Percentiles rank a stretch among this genome's conserved stretches.
These are phyloP conservation scores for Populus hybrid DNA, from an alignment of 441 rosid species.

Conservation along the genomic window DNA sequence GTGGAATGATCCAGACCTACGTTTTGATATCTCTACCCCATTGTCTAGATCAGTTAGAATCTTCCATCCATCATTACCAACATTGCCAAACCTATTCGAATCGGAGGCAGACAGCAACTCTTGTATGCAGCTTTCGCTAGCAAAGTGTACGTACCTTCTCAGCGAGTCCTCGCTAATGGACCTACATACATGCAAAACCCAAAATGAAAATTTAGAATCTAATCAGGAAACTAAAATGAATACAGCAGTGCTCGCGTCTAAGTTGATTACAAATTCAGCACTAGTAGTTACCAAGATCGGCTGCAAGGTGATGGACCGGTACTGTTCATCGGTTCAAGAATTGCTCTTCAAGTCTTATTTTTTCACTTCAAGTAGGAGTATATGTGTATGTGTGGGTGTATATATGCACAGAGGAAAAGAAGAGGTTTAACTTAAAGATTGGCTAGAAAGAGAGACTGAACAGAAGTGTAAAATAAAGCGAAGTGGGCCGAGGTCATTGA, in stretches of 20 bases:
- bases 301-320: slow-evolving; percentile 32
- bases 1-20: slow-evolving; percentile 55
- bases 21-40: slow-evolving; percentile 67
- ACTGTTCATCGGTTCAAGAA: slow-evolving; percentile 40
- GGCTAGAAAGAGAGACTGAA: slow-evolving; percentile 1
- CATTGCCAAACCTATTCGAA: slow-evolving; percentile 40
- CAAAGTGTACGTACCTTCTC: slow-evolving; percentile 71
- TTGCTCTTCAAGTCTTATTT: neutral
- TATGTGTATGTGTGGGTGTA: neutral
- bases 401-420: slow-evolving; percentile 4
- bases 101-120: slow-evolving; percentile 69
- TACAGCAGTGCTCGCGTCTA: neutral
- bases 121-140: slow-evolving; percentile 79
- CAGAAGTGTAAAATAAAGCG: slow-evolving; percentile 40
- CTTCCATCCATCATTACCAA: slow-evolving; percentile 63
- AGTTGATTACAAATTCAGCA: neutral
- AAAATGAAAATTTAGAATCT: neutral
- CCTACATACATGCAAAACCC: slow-evolving; percentile 31
- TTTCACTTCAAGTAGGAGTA: slow-evolving; percentile 13
- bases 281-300: slow-evolving; percentile 56
- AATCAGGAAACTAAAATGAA: neutral
- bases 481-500: slow-evolving; percentile 47
- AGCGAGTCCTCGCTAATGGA: slow-evolving; percentile 78
- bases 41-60: slow-evolving; percentile 32
- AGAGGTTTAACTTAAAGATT: neutral